Evolutionary conservation across 306 rosid genomes (phyloP).

Genomic region (Echinosophora koreensis): DNA sequence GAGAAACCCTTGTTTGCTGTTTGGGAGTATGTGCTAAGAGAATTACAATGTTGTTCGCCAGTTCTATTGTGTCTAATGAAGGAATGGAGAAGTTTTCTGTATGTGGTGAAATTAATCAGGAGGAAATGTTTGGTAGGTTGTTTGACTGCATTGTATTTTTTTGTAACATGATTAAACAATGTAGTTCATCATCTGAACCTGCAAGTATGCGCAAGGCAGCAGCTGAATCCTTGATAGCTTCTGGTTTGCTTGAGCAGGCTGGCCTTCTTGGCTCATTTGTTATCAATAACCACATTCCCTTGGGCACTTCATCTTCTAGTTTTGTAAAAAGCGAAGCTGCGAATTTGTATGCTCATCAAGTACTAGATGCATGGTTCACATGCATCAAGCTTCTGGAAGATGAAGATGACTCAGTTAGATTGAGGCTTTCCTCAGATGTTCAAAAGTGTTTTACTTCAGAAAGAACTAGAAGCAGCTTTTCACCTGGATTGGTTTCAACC

Average conservation of each 20-base stretch:
- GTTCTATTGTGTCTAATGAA: constrained; percentile 54
- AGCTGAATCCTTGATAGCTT: constrained; percentile 81
- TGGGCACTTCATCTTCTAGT: constrained; percentile 42
- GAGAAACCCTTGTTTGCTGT: constrained; percentile 75
- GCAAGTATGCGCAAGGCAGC: constrained; percentile 83
- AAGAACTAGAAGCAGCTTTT: constrained; percentile 49
- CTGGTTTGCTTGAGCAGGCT: constrained; percentile 90
- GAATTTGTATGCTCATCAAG: constrained; percentile 70
- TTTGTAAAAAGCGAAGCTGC: constrained; percentile 61
- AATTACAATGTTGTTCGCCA: constrained; percentile 59
- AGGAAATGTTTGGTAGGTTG: constrained; percentile 49
- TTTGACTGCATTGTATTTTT: constrained; percentile 65
- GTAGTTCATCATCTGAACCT: constrained; percentile 75
- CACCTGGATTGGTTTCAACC: constrained; percentile 60
- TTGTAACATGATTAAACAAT: constrained; percentile 62
- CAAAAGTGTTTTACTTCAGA: constrained; percentile 70
- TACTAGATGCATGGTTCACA: constrained; percentile 79
- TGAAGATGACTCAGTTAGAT: constrained; percentile 81
- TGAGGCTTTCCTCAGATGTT: constrained; percentile 71
- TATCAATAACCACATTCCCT: constrained; percentile 50
- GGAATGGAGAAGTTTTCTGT: constrained; percentile 38
- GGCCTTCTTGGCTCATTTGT: constrained; percentile 58
- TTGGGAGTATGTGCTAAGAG: constrained; percentile 78
- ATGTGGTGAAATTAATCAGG: constrained; percentile 44
- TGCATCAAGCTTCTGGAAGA: constrained; percentile 95